Conservation (phyloP, 805 yeast genomes). For the Starmerella sp. region DNA sequence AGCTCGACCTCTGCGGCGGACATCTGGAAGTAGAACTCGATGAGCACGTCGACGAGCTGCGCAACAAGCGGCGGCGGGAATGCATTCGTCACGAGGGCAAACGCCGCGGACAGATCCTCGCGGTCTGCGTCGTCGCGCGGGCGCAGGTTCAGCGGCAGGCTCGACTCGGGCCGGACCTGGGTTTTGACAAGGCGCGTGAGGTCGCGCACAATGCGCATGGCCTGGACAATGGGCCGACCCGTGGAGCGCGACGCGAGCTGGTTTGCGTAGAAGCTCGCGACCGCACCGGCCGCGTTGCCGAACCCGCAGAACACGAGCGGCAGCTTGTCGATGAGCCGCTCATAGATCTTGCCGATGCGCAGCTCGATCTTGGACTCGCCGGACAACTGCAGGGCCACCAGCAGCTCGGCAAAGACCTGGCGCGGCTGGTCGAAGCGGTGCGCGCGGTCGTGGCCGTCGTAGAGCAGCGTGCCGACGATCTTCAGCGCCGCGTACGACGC, state of each 20-base stretch:
- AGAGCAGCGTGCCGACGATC: conserved; percentile 56
- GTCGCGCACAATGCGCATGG: conserved; percentile 50
- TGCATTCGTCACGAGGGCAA: conserved; percentile 38
- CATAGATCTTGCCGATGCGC: conserved; percentile 65
- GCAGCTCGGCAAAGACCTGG: conserved; percentile 56
- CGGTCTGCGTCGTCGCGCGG: conserved; percentile 56
- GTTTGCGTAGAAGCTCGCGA: conserved; percentile 50
- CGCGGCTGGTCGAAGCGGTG: conserved; percentile 46
- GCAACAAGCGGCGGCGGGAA: conserved; percentile 38
- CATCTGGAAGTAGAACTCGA: conserved; percentile 61
- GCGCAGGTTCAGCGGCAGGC: conserved; percentile 29
- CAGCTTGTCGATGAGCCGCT: conserved; percentile 44
- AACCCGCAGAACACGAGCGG: conserved; percentile 52
- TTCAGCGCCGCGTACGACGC: conserved; percentile 56
- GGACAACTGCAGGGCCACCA: conserved; percentile 43
- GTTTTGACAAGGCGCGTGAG: conserved; percentile 39
- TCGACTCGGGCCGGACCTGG: not conserved
- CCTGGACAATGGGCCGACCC: conserved; percentile 36
- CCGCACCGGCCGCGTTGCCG: conserved; percentile 28
- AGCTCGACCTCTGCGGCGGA: conserved; percentile 66
- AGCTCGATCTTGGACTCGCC: conserved; percentile 57
- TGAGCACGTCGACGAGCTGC: conserved; percentile 52
- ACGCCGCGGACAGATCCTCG: conserved; percentile 49
- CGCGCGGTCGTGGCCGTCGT: conserved; percentile 65
- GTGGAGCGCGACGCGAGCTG: conserved; percentile 39